Conservation (phyloP, 768 basidiomycete species). For the Termitomyces sp. region DNA sequence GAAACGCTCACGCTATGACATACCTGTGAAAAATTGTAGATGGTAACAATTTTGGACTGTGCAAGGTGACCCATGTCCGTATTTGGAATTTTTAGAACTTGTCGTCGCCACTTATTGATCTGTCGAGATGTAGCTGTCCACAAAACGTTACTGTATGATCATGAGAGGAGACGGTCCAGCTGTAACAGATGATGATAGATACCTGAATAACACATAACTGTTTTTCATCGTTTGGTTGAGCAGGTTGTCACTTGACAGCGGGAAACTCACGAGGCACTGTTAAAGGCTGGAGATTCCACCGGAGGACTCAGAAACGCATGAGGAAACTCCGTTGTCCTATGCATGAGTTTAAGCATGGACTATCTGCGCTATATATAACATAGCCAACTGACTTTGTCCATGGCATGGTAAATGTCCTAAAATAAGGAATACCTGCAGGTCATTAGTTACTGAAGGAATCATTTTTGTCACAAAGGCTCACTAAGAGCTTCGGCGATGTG, state of each 20-base stretch:
- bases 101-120: conserved; percentile 60
- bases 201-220: conserved; percentile 58
- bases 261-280: conserved; percentile 44
- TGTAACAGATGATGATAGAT: conserved; percentile 10
- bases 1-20: background rate
- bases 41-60: conserved; percentile 54
- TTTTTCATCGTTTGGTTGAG: background rate
- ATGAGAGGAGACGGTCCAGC: background rate
- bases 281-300: conserved; percentile 58
- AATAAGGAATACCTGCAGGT: conserved; percentile 47
- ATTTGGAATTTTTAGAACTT: conserved; percentile 38
- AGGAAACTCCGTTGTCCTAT: conserved; percentile 53
- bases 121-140: conserved; percentile 64
- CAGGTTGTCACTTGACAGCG: background rate
- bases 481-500: conserved; percentile 67
- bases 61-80: conserved; percentile 59
- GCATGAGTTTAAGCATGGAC: background rate
- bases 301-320: conserved; percentile 61
- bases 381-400: conserved; percentile 49
- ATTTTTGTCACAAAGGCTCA: conserved; percentile 15
- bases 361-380: no score
- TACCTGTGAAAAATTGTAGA: conserved; percentile 65
- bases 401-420: conserved; percentile 60
- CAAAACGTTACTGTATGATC: conserved; percentile 40
- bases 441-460: conserved; percentile 20